These are phyloP conservation scores for Claviceps capensis DNA, from an alignment of 2,329 filamentous ascomycete genomes.

Conservation along the genomic window DNA sequence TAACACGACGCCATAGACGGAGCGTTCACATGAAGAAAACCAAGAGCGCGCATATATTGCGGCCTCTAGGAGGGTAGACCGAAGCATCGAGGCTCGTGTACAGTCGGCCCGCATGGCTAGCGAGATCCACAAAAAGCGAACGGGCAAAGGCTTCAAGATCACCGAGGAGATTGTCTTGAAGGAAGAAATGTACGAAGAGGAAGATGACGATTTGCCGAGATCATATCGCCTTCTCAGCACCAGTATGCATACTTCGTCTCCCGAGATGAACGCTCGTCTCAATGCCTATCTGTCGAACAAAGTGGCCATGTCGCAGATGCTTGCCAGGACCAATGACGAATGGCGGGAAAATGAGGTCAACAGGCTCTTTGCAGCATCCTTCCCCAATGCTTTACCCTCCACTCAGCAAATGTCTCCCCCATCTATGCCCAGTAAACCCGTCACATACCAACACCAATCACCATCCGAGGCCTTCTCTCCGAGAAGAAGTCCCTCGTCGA, in stretches of 20 bases:
- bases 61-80: constrained; percentile 73
- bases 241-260: constrained; percentile 45
- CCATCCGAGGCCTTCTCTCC: constrained; percentile 2
- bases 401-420: constrained; percentile 10
- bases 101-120: constrained; percentile 81
- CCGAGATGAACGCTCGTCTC: constrained; percentile 47
- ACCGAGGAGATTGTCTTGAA: constrained; percentile 76
- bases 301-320: constrained; percentile 28
- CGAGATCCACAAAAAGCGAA: constrained; percentile 80
- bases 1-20: constrained; percentile 35
- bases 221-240: constrained; percentile 51
- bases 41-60: constrained; percentile 86
- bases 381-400: constrained; percentile 23
- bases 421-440: background rate
- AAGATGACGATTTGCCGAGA: constrained; percentile 66
- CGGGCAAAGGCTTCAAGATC: constrained; percentile 68
- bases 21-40: constrained; percentile 68
- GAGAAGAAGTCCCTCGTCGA: background rate
- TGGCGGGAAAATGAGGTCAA: constrained; percentile 34
- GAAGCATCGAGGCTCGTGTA: constrained; percentile 74
- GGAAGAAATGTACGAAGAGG: constrained; percentile 94
- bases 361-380: constrained; percentile 30
- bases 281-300: constrained; percentile 32
- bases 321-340: constrained; percentile 21
- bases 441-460: constrained; percentile 1